phyloP scores from a whole-genome alignment of 83 land plant species.

The Diphasiastrum complanatum region DNA sequence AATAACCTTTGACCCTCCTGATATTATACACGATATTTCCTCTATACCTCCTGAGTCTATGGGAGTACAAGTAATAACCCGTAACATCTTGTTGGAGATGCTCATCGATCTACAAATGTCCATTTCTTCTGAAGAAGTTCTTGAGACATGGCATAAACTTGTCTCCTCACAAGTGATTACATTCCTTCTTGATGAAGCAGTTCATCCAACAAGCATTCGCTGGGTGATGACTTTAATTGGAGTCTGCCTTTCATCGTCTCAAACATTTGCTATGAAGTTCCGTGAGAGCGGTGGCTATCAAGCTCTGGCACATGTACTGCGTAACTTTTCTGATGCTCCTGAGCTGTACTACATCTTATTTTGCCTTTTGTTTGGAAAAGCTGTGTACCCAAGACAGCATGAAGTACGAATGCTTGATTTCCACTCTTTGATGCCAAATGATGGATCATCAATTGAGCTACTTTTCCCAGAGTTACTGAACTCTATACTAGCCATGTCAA shows the following conservation, averaged over 20 bases:
- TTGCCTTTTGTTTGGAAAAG: slow-evolving; percentile 80
- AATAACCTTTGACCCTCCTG: slow-evolving; percentile 99
- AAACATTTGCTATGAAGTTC: slow-evolving; percentile 74
- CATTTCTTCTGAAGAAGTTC: slow-evolving; percentile 66
- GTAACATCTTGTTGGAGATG: slow-evolving; percentile 96
- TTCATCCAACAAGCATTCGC: slow-evolving; percentile 94
- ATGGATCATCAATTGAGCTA: slow-evolving; percentile 62
- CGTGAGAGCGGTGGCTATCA: slow-evolving; percentile 79
- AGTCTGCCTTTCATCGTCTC: slow-evolving; percentile 76
- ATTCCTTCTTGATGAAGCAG: slow-evolving; percentile 88
- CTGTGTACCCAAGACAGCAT: slow-evolving; percentile 93
- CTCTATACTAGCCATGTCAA: slow-evolving; percentile 83
- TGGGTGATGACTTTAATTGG: slow-evolving; percentile 99
- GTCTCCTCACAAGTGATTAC: slow-evolving; percentile 90
- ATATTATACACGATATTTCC: slow-evolving; percentile 32
- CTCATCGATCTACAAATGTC: slow-evolving; percentile 95
- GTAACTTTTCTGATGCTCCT: slow-evolving; percentile 88
- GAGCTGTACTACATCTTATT: slow-evolving; percentile 86
- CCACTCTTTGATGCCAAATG: slow-evolving; percentile 85
- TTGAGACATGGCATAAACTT: slow-evolving; percentile 93
- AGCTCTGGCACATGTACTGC: slow-evolving; percentile 65
- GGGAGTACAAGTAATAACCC: slow-evolving; percentile 94
- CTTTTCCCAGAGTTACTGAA: slow-evolving; percentile 83
- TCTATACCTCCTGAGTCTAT: slow-evolving; percentile 52
- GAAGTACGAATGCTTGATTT: slow-evolving; percentile 97